A percentile compares a stretch with the other conserved stretches of the same genome.
These are phyloP conservation scores for Picochlorum sp. DNA, from an alignment of 139 green algal genomes.

Conservation along the genomic window DNA sequence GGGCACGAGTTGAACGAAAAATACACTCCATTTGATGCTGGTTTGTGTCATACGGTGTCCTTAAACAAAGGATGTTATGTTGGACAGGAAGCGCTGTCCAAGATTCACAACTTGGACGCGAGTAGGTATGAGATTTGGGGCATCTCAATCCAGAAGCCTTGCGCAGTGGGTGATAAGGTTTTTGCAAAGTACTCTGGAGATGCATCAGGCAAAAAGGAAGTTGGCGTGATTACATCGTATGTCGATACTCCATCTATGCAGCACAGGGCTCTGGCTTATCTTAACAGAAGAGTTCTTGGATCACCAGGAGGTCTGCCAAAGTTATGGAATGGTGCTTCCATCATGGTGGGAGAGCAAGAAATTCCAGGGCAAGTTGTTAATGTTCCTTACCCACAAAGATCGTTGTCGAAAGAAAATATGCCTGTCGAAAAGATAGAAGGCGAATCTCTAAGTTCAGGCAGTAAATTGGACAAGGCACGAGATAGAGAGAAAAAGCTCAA, in stretches of 20 bases:
- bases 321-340: background rate
- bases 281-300: constrained; percentile 25
- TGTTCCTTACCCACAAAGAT: too few species aligned
- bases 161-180: constrained; percentile 20
- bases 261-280: constrained; percentile 44
- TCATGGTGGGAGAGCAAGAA: background rate
- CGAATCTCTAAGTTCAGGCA: too few species aligned
- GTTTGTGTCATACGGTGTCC: constrained; percentile 51
- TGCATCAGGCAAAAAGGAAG: background rate
- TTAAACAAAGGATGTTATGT: constrained; percentile 62
- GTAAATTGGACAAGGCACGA: too few species aligned
- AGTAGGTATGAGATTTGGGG: constrained; percentile 61
- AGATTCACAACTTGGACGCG: constrained; percentile 18
- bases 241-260: constrained; percentile 7
- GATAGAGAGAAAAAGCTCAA: too few species aligned
- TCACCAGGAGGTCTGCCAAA: constrained; percentile 4
- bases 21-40: constrained; percentile 64
- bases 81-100: constrained; percentile 61
- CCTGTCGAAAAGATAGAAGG: too few species aligned
- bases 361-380: too few species aligned
- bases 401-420: too few species aligned
- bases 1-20: constrained; percentile 49
- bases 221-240: constrained; percentile 31
- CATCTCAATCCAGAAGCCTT: constrained; percentile 27
- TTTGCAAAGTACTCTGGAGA: constrained; percentile 1